Base-by-base conservation (phyloP, 2,329 filamentous ascomycete genomes). In the Curvularia sp. region DNA sequence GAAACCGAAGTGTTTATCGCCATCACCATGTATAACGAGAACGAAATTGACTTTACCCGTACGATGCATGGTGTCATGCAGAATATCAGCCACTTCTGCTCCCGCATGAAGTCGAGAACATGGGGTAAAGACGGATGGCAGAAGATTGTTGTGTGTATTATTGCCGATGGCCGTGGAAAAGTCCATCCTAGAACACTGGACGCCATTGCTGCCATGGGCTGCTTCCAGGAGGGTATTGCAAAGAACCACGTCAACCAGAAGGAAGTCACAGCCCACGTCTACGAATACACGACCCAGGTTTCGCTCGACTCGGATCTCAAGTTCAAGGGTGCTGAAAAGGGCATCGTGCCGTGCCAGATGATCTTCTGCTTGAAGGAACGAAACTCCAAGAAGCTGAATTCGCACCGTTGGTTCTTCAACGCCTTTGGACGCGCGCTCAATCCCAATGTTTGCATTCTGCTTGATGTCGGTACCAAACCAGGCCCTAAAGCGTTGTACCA, bases 11-110 rank as follows among this genome's bases (percentile, higher is more conserved):
- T 99, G 7, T 95, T 98, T 76, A 96, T 99, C 70, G 97, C 93
- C 75, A 84, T 99, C 61, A 99, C 95, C 69, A 98, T 98, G 95
- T 98, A 97, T 82, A 99, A 99, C 78, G 95, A 99, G 79, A 91
- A 97, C 78, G 95, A 98, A 75, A 92, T 97, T 69, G 88, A 93
- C 73, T 99, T 99, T 70, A 97, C 95, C 6, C 88, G 95, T 47
- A 99, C 95, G 0, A 98, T 99, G 94, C 92, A 98, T 76, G 95
- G 94, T 55, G 92, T 99, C 56, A 96, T 99, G 91, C 93, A 96
- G 77, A 99, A 99, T 76, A 94, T 99, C 70, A 88, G 91, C 13
- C 95, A 98, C 76, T 97, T 99, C 79, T 99, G 95, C 82, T 92
- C 89, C 20, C 89, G 95, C 53, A 90, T 89, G 54, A 94, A 95